A percentile compares a stretch with the other conserved stretches of the same genome.
These are phyloP conservation scores for Aulographum hederae DNA, from an alignment of 2,329 filamentous ascomycete species.

Conservation along the genomic window DNA sequence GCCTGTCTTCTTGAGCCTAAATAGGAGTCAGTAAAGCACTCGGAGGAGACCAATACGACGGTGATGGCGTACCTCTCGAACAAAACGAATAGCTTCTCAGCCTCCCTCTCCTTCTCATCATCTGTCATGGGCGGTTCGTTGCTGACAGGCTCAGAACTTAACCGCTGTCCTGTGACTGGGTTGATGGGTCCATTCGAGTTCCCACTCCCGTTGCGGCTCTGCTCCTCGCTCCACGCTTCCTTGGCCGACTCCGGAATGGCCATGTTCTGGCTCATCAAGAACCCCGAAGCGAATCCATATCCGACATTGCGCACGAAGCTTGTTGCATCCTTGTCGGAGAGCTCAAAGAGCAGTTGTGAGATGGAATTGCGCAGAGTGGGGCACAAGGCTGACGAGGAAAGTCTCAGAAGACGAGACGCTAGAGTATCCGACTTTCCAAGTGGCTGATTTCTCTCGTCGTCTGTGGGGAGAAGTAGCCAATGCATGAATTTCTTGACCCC, in stretches of 20 bases:
- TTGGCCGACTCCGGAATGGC: constrained; percentile 50
- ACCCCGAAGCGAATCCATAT: constrained; percentile 85
- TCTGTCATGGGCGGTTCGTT: constrained; percentile 60
- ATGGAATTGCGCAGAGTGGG: constrained; percentile 58
- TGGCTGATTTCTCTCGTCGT: constrained; percentile 56
- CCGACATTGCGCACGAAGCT: constrained; percentile 82
- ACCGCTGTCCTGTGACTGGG: constrained; percentile 70
- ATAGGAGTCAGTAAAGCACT: neutral
- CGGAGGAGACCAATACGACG: neutral
- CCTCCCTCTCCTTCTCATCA: constrained; percentile 83
- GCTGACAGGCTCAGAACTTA: constrained; percentile 52
- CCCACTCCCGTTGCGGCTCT: constrained; percentile 7
- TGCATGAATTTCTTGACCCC: constrained; percentile 45
- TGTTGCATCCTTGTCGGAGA: constrained; percentile 63
- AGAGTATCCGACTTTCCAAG: constrained; percentile 61
- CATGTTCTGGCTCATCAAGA: constrained; percentile 70
- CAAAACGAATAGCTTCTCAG: constrained; percentile 72
- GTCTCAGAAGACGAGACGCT: constrained; percentile 56
- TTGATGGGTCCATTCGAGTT: constrained; percentile 37
- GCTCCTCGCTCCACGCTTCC: constrained; percentile 28
- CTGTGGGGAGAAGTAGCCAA: constrained; percentile 51
- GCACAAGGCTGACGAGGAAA: constrained; percentile 56
- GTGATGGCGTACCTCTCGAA: constrained; percentile 51
- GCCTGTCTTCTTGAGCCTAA: constrained; percentile 51
- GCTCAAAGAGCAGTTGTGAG: constrained; percentile 65